These are phyloP conservation scores for Emericellopsis atlantica DNA, from an alignment of 2,329 filamentous ascomycete species.

Conservation along the genomic window DNA sequence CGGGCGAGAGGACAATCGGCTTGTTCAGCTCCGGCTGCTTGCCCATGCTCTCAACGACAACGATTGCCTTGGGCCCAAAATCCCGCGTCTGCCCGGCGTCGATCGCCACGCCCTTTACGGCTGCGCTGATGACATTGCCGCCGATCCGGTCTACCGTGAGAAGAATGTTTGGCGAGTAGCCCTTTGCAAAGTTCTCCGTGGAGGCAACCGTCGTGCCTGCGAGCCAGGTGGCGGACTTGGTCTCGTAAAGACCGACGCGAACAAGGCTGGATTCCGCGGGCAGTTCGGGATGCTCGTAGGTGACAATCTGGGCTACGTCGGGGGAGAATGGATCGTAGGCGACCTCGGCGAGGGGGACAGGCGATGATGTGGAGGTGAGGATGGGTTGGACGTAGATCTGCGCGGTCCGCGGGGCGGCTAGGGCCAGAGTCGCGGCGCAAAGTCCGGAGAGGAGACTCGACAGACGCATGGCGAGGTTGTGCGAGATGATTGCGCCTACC, in stretches of 20 bases:
- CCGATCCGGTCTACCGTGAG: conserved; percentile 34
- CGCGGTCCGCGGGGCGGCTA: conserved; percentile 28
- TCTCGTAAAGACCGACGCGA: conserved; percentile 45
- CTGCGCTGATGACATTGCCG: conserved; percentile 35
- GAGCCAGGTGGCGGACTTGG: conserved; percentile 30
- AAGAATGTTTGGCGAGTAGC: conserved; percentile 44
- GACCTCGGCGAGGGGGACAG: conserved; percentile 39
- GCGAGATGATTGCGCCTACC: not conserved
- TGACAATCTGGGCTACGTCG: conserved; percentile 30
- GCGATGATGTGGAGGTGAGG: conserved; percentile 15
- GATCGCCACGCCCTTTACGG: conserved; percentile 41
- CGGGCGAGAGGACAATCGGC: conserved; percentile 47
- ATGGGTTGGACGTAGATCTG: conserved; percentile 43
- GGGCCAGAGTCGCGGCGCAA: conserved; percentile 25
- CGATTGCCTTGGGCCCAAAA: conserved; percentile 46
- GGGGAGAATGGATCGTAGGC: conserved; percentile 36
- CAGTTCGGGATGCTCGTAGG: conserved; percentile 45
- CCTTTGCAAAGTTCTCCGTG: conserved; percentile 45
- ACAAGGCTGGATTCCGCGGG: conserved; percentile 32
- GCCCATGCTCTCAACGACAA: conserved; percentile 34
- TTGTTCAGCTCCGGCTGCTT: conserved; percentile 48
- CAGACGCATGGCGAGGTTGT: conserved; percentile 23
- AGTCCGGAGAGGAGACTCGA: conserved; percentile 26
- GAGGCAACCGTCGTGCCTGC: conserved; percentile 43
- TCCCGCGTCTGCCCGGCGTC: conserved; percentile 54